These are phyloP conservation scores for Globisporangium yorkense DNA, from an alignment of 352 stramenopile genomes.

Conservation along the genomic window DNA sequence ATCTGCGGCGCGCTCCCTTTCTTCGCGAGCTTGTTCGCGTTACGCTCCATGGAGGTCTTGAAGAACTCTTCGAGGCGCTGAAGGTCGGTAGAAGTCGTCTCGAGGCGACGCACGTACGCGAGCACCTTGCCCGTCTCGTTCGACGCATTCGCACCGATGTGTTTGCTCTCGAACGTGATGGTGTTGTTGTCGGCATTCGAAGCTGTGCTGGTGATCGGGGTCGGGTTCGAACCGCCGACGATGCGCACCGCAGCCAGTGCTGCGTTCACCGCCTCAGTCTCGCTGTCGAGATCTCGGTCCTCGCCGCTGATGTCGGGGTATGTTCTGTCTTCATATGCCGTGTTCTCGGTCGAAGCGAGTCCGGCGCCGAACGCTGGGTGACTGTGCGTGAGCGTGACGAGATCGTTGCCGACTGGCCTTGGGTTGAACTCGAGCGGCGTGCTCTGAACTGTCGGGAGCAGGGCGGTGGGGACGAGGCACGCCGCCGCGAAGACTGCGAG, in stretches of 20 bases:
- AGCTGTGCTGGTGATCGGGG: neutral
- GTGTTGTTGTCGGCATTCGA: neutral
- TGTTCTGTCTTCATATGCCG: neutral
- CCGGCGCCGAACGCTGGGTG: slow-evolving; percentile 33
- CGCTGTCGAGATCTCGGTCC: neutral
- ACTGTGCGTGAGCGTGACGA: slow-evolving; percentile 22
- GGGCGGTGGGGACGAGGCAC: neutral
- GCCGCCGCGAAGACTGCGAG: neutral
- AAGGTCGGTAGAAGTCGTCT: slow-evolving; percentile 24
- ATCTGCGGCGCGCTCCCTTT: slow-evolving; percentile 14
- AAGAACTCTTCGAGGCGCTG: slow-evolving; percentile 30
- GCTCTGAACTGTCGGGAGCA: neutral
- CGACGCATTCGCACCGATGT: neutral
- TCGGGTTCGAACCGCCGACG: neutral
- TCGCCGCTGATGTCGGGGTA: neutral
- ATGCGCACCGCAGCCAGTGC: neutral
- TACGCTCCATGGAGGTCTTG: slow-evolving; percentile 21
- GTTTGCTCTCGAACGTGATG: neutral
- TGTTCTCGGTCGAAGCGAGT: slow-evolving; percentile 8
- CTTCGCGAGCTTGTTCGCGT: slow-evolving; percentile 22
- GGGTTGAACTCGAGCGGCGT: slow-evolving; percentile 19
- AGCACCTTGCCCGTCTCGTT: neutral
- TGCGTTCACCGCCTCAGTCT: neutral
- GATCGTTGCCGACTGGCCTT: slow-evolving; percentile 12
- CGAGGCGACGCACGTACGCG: neutral